Evolutionary conservation across 1,139 yeast genomes (phyloP).

Genomic region (Suhomyces chickasaworum): DNA sequence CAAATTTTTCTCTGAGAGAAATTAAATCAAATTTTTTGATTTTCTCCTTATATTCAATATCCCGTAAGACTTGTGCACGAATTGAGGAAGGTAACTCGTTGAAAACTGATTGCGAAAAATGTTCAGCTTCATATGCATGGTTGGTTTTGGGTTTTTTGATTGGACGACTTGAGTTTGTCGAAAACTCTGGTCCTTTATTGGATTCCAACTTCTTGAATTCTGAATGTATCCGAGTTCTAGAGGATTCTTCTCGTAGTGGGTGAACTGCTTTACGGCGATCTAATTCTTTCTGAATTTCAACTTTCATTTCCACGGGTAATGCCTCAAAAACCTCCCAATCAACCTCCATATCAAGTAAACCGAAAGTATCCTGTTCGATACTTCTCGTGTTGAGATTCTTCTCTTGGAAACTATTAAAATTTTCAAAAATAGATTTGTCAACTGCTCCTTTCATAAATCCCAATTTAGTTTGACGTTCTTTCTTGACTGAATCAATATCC

Average conservation of each 20-base stretch:
- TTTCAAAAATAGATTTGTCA: not conserved
- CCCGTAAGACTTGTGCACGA: constrained; percentile 43
- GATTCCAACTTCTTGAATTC: no score
- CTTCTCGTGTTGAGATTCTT: not conserved
- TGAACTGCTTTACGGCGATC: constrained; percentile 30
- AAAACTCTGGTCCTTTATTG: no score
- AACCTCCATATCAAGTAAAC: constrained; percentile 26
- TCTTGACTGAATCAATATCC: constrained; percentile 34
- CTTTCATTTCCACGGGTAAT: constrained; percentile 55
- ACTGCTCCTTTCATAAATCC: constrained; percentile 28
- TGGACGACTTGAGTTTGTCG: constrained; percentile 13
- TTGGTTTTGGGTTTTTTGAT: constrained; percentile 12
- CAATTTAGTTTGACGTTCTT: constrained; percentile 44
- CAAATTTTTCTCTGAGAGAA: constrained; percentile 36
- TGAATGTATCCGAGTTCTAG: constrained; percentile 9
- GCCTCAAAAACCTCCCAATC: constrained; percentile 58
- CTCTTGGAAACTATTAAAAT: not conserved
- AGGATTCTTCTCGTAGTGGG: constrained; percentile 19
- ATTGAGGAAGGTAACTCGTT: constrained; percentile 51
- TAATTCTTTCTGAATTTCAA: constrained; percentile 51
- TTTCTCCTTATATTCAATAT: constrained; percentile 35
- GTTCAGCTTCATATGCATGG: constrained; percentile 25
- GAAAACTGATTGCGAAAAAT: constrained; percentile 44
- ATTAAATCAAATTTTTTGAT: constrained; percentile 30
- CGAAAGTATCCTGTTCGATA: not conserved